These are phyloP conservation scores for Candida tibetensis DNA, from an alignment of 805 yeast genomes.

Conservation along the genomic window DNA sequence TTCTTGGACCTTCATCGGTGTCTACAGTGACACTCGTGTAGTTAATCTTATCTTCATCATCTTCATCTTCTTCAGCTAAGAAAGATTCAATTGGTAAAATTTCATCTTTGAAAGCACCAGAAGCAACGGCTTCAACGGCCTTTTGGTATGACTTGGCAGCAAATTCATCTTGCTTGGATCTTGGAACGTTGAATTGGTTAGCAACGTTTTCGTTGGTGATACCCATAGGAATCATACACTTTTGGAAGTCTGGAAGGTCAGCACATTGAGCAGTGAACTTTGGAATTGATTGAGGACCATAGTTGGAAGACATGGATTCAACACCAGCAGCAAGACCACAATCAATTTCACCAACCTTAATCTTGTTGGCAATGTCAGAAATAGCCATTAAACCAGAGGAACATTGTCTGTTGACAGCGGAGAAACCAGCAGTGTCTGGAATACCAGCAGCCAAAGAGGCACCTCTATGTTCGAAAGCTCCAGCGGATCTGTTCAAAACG, in stretches of 20 bases:
- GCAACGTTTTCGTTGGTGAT: conserved; percentile 92
- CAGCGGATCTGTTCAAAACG: conserved; percentile 89
- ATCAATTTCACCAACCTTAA: conserved; percentile 81
- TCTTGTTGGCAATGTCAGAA: conserved; percentile 85
- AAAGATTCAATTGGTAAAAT: conserved; percentile 76
- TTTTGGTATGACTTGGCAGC: conserved; percentile 84
- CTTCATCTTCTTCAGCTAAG: conserved; percentile 50
- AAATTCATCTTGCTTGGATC: conserved; percentile 80
- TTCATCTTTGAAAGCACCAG: conserved; percentile 82
- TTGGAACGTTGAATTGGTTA: conserved; percentile 55
- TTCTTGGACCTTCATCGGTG: conserved; percentile 88
- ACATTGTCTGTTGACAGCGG: conserved; percentile 90
- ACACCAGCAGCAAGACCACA: conserved; percentile 92
- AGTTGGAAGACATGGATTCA: conserved; percentile 89
- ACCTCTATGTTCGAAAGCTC: conserved; percentile 92
- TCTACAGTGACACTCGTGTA: conserved; percentile 44
- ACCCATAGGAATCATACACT: conserved; percentile 95
- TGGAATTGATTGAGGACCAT: conserved; percentile 77
- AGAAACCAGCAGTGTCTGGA: conserved; percentile 74
- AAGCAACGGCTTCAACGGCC: conserved; percentile 71
- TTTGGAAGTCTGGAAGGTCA: conserved; percentile 43
- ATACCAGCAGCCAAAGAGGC: conserved; percentile 89
- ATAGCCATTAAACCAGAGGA: conserved; percentile 92
- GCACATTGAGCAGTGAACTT: conserved; percentile 33
- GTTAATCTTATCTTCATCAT: conserved; percentile 52